Evolutionary conservation across 2,329 filamentous ascomycete genomes (phyloP), one percentile per base, ranked within the genome.

Genomic region (Hymenoscyphus fructigenus): DNA sequence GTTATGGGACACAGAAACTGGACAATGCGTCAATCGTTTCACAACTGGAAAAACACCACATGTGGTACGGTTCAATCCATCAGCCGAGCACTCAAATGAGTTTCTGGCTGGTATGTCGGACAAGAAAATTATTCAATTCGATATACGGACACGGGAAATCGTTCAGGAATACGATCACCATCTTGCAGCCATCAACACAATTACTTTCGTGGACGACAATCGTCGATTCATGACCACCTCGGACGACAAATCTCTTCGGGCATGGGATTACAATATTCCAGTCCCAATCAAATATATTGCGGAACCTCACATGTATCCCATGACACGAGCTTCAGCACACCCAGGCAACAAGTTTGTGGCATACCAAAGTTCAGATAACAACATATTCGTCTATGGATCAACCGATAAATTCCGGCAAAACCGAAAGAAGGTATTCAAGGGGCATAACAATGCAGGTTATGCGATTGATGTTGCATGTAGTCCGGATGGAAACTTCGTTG

Each of bases 81-180:
- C 88, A 59, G 81, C 84, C 0, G 88, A 91, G 62, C 87, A 90
- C 70, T 86, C 89, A 9, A 90, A 95, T 76, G 94, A 98, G 77
- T 99, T 99, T 78, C 80, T 99, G 63, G 93, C 93, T 1, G 95
- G 95, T 73, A 96, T 98, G 92, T 95, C 92, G 44, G 94, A 99
- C 79, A 99, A 99, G 83, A 97, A 97, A 82, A 99, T 99, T 71
- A 85, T 99, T 53, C 95, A 99, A 76, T 99, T 96, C 78, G 95
- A 99, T 78, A 93, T 89, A 1, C 87, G 96, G 32, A 88, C 89
- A 6, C 79, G 83, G 66, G 88, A 96, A 73, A 84, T 95, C 65
- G 91, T 97, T 14, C 96, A 99, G 76, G 95, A 98, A 81, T 99
- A 99, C 79, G 94, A 99, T 75, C 95, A 99, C 78, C 95, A 99